phyloP scores from a whole-genome alignment of 2,329 filamentous ascomycete genomes.

The Scolecobasidium constrictum region DNA sequence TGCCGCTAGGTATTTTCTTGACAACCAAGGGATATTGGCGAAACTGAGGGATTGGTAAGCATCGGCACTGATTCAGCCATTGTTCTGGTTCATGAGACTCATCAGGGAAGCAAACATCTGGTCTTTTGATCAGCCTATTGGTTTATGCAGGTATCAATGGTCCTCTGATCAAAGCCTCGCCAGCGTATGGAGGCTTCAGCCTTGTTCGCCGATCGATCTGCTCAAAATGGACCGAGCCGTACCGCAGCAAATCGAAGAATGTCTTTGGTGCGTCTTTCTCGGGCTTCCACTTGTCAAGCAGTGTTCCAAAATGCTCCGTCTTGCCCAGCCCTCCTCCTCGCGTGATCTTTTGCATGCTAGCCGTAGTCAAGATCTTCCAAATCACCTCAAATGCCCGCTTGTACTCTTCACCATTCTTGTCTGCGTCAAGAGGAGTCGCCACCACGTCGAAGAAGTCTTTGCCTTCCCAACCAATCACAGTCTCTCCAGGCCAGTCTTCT shows the following conservation, averaged over 20 bases:
- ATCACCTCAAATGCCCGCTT: slow-evolving; percentile 18
- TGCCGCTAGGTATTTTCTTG: no score
- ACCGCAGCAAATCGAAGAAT: slow-evolving; percentile 26
- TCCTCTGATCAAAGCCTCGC: no score
- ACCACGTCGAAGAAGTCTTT: slow-evolving; percentile 18
- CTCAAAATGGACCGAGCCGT: slow-evolving; percentile 24
- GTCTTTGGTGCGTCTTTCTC: slow-evolving; percentile 24
- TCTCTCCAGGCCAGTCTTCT: slow-evolving; percentile 18
- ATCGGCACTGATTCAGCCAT: no score
- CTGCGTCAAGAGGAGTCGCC: slow-evolving; percentile 15
- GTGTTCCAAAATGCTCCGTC: slow-evolving; percentile 16
- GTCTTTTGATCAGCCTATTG: no score
- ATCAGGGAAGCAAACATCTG: no score
- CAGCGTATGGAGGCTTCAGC: no score
- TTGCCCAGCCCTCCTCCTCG: slow-evolving; percentile 21
- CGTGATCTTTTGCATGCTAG: slow-evolving; percentile 25
- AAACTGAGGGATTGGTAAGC: no score
- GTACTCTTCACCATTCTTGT: slow-evolving; percentile 17
- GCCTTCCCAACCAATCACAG: slow-evolving; percentile 18
- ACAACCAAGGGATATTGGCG: no score
- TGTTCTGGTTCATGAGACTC: no score
- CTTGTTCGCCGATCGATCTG: no score
- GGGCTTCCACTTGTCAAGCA: slow-evolving; percentile 21
- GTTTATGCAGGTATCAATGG: no score
- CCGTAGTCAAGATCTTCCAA: slow-evolving; percentile 22